phyloP scores from a whole-genome alignment of 805 yeast genomes.

The Jamesozyma rosinii region DNA sequence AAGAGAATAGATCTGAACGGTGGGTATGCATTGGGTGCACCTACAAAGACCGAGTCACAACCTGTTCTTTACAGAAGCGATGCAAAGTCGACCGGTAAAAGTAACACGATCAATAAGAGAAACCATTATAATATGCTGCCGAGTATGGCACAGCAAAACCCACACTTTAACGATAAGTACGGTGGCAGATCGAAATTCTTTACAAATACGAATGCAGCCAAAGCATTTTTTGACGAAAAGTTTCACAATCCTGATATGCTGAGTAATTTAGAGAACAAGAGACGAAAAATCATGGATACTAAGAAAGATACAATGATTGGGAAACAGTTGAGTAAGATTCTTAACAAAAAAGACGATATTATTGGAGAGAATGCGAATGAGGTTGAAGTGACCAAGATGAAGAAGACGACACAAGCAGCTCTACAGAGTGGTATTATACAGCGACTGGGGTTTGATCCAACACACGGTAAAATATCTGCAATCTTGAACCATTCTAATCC shows the following conservation, averaged over 20 bases:
- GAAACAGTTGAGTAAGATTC: constrained; percentile 22
- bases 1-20: constrained; percentile 72
- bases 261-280: constrained; percentile 32
- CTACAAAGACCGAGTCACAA: constrained; percentile 30
- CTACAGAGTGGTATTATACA: constrained; percentile 34
- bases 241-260: constrained; percentile 42
- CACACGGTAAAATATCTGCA: constrained; percentile 24
- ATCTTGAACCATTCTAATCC: constrained; percentile 9
- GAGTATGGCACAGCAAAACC: constrained; percentile 6
- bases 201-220: constrained; percentile 35
- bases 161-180: constrained; percentile 2
- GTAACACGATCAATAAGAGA: background rate
- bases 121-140: constrained; percentile 1
- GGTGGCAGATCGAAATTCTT: constrained; percentile 21
- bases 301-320: constrained; percentile 26
- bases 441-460: constrained; percentile 47
- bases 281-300: constrained; percentile 33
- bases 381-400: constrained; percentile 19
- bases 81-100: background rate
- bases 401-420: constrained; percentile 30
- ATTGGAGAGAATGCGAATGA: constrained; percentile 16
- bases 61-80: constrained; percentile 1
- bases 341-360: constrained; percentile 5
- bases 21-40: constrained; percentile 46
- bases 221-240: constrained; percentile 43